phyloP scores from a whole-genome alignment of 2,329 filamentous ascomycete genomes.

The Pseudocercospora macadamiae region DNA sequence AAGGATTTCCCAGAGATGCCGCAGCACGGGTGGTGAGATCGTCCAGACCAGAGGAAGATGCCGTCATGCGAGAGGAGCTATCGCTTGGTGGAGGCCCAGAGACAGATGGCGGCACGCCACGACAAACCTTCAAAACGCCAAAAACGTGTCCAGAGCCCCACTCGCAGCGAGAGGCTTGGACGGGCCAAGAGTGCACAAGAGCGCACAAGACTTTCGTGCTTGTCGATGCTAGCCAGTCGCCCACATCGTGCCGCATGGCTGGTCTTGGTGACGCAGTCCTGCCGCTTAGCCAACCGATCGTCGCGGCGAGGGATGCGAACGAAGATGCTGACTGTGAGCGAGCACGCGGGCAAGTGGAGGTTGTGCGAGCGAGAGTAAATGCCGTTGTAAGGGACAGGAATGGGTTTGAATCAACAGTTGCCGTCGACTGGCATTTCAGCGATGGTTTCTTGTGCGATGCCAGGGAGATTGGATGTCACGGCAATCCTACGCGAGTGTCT shows the following conservation, averaged over 20 bases:
- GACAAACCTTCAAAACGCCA: constrained; percentile 16
- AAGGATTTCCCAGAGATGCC: constrained; percentile 2
- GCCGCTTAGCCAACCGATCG: constrained; percentile 23
- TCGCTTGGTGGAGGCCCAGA: constrained; percentile 14
- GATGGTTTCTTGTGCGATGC: background rate
- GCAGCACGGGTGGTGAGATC: constrained; percentile 10
- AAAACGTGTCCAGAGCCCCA: constrained; percentile 22
- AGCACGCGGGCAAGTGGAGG: background rate
- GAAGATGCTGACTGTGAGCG: background rate
- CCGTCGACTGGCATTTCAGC: background rate
- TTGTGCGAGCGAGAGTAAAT: background rate
- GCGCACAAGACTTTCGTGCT: constrained; percentile 24
- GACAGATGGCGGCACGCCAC: constrained; percentile 17
- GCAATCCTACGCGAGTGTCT: background rate
- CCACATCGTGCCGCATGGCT: constrained; percentile 21
- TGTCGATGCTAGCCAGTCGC: constrained; percentile 8
- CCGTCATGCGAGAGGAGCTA: constrained; percentile 9
- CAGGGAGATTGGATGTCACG: background rate
- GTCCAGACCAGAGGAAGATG: constrained; percentile 12
- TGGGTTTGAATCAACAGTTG: background rate
- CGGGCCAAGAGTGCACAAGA: constrained; percentile 26
- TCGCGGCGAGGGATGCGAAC: background rate
- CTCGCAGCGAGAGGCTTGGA: constrained; percentile 14
- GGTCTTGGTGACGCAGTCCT: constrained; percentile 14
- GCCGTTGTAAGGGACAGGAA: constrained; percentile 2